Base-by-base conservation (phyloP, 345 rosid species). In the Noccaea caerulescens region DNA sequence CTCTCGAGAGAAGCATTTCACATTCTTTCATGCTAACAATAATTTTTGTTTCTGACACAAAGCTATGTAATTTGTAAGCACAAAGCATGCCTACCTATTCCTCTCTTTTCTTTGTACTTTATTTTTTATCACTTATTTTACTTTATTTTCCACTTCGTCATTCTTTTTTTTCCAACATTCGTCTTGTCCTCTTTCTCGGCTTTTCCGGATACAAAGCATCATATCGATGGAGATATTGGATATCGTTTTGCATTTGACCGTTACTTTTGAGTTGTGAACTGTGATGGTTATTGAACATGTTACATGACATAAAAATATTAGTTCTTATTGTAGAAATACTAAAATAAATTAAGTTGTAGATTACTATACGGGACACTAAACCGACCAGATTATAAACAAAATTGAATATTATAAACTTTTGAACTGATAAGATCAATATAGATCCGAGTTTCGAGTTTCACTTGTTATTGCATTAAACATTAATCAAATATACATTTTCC, bases 41-140 rank as follows among this genome's bases (percentile, higher is more conserved):
- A 55, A 58, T 46, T 10, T 32, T 27, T 27, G 3, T 64, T 55
- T 46, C 77, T 72, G 77, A 72, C 76, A 72, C 76, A 72, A 63
- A 54, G 46, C 45, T 52, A 47, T 50, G 36, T 16, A 11, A 52
- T 71, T 71, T 72, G 38, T 43, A 52, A 51, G 20, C 63, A 72
- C 69, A 64, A 72, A 56, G 77, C 71, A 64, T 72, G 64, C 76
- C 76, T 72, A 72, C 43, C 13, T 56, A 54, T 27, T 49, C 46
- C 33, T 36, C 30, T 57, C 10, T 65, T 39, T 64, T 53, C 27
- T 14, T 7, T 60, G 42, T 62, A 23, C 68, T 51, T 43, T 63
- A 27, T 32, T 50, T 36, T 71, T 71, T 41, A 14, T 50, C 38
- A 33, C 6, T 39, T 42, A 32, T 10, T 42, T 53, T 54, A 14